Conservation (phyloP, 352 stramenopile species). For the Phytophthora pini region DNA sequence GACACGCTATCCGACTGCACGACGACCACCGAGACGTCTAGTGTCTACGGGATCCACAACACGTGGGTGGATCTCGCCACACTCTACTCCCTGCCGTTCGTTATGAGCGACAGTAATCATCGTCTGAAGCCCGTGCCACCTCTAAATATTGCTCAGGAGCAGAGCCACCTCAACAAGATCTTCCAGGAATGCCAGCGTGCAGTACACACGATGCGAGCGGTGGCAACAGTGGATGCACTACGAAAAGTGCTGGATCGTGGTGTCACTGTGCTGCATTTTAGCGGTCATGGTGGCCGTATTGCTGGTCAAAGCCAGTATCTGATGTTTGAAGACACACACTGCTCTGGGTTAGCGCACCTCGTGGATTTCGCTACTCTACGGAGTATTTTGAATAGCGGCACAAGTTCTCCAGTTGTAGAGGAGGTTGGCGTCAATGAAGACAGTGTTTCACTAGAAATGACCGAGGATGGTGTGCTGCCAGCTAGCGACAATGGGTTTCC, state of each 20-base stretch:
- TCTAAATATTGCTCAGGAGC: constrained; percentile 75
- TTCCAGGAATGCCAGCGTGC: constrained; percentile 78
- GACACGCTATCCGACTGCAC: constrained; percentile 82
- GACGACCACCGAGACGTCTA: constrained; percentile 71
- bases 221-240: constrained; percentile 75
- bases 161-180: constrained; percentile 73
- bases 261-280: constrained; percentile 82
- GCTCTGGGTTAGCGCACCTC: constrained; percentile 71
- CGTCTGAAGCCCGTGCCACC: constrained; percentile 68
- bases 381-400: constrained; percentile 56
- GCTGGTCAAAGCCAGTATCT: constrained; percentile 71
- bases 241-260: constrained; percentile 81
- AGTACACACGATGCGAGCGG: constrained; percentile 76
- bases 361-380: constrained; percentile 66
- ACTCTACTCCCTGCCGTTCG: constrained; percentile 79
- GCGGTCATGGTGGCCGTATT: constrained; percentile 72
- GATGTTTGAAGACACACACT: constrained; percentile 81
- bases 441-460: constrained; percentile 13
- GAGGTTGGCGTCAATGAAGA: constrained; percentile 19
- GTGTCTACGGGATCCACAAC: constrained; percentile 79
- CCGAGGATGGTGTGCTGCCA: constrained; percentile 15
- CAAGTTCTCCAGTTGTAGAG: constrained; percentile 17
- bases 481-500: constrained; percentile 9
- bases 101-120: constrained; percentile 46
- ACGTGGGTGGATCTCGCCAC: constrained; percentile 83